These are phyloP conservation scores for Marchantia paleacea DNA, from an alignment of 225 moss, liverwort and hornwort species.

Conservation along the genomic window DNA sequence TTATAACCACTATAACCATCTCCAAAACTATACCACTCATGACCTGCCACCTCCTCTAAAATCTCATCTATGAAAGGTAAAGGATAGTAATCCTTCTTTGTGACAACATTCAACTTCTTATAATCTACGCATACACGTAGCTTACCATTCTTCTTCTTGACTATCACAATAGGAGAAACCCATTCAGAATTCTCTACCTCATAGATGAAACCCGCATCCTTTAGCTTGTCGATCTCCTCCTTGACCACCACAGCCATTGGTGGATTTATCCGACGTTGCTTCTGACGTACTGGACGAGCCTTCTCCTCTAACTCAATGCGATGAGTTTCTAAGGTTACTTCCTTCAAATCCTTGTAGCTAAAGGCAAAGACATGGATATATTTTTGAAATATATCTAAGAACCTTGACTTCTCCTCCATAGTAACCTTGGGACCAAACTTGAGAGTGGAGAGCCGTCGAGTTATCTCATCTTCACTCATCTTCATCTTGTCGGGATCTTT, in stretches of 20 bases:
- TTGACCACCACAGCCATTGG: constrained; percentile 8
- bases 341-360: background rate
- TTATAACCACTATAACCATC: constrained; percentile 8
- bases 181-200: constrained; percentile 9
- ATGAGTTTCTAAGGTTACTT: background rate
- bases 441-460: too few species aligned
- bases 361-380: background rate
- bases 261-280: background rate
- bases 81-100: background rate
- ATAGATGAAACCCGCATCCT: background rate
- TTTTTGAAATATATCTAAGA: too few species aligned
- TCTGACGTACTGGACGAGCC: background rate
- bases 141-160: constrained; percentile 10
- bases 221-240: background rate
- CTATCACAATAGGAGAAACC: constrained; percentile 16
- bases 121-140: background rate
- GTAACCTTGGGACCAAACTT: too few species aligned
- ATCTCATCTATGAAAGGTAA: background rate
- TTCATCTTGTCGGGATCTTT: too few species aligned
- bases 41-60: constrained; percentile 11
- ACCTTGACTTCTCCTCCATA: too few species aligned
- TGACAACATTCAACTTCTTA: background rate
- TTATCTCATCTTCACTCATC: too few species aligned
- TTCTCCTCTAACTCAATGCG: background rate
- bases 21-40: constrained; percentile 8